Evolutionary conservation across 306 rosid species (phyloP).

Genomic region (Vachellia collinsii): DNA sequence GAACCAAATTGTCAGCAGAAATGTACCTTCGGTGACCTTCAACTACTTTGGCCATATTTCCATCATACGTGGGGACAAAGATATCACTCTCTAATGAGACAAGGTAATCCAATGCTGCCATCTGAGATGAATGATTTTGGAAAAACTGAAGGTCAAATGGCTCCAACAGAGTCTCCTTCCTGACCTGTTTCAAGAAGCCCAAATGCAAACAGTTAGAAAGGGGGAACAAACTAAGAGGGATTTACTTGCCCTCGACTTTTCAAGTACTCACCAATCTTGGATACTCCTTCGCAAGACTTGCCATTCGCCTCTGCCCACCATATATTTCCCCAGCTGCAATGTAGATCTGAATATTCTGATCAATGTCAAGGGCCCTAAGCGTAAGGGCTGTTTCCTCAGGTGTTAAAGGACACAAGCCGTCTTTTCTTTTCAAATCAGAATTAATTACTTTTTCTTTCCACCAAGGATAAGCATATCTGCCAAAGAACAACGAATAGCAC

Average conservation of each 20-base stretch:
- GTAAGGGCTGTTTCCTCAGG: slow-evolving; percentile 98
- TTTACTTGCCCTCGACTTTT: slow-evolving; percentile 17
- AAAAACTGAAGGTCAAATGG: slow-evolving; percentile 82
- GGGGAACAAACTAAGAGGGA: slow-evolving; percentile 19
- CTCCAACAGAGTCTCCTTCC: slow-evolving; percentile 92
- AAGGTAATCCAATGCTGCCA: slow-evolving; percentile 98
- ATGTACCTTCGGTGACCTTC: slow-evolving; percentile 98
- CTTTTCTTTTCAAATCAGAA: slow-evolving; percentile 94
- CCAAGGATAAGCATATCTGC: slow-evolving; percentile 99
- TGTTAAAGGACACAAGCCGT: slow-evolving; percentile 93
- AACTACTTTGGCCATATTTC: slow-evolving; percentile 99
- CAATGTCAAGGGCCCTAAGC: slow-evolving; percentile 83
- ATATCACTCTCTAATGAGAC: slow-evolving; percentile 96
- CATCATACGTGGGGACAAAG: slow-evolving; percentile 96
- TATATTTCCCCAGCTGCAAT: slow-evolving; percentile 99
- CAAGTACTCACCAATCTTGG: slow-evolving; percentile 75
- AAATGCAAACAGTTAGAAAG: slow-evolving; percentile 29
- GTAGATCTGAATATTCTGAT: slow-evolving; percentile 86
- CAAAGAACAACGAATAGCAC: slow-evolving; percentile 33
- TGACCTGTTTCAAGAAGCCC: slow-evolving; percentile 60
- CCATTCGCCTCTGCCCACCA: slow-evolving; percentile 86
- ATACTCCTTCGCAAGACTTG: slow-evolving; percentile 69
- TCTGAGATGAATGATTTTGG: slow-evolving; percentile 97
- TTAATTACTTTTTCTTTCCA: slow-evolving; percentile 97
- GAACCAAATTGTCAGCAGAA: slow-evolving; percentile 6